phyloP scores from a whole-genome alignment of 371 early-diverging fungal species.

The Chytridiales sp. region DNA sequence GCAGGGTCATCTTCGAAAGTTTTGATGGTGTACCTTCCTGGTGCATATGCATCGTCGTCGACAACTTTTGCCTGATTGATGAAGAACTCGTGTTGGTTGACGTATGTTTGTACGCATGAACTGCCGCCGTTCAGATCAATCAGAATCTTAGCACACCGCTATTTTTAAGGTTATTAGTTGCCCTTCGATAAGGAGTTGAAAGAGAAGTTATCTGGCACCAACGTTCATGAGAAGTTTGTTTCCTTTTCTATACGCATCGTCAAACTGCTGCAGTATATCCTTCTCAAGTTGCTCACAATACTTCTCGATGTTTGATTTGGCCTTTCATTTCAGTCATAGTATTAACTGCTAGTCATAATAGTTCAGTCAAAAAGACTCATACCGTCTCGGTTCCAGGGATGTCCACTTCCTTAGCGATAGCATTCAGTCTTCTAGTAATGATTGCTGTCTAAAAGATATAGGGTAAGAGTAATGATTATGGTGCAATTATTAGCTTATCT shows the following conservation, averaged over 20 bases:
- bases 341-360: not conserved
- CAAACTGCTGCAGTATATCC: constrained; percentile 81
- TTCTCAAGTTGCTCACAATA: constrained; percentile 92
- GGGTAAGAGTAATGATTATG: not conserved
- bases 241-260: constrained; percentile 73
- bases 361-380: no score
- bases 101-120: constrained; percentile 89
- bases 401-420: constrained; percentile 87
- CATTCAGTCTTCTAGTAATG: constrained; percentile 78
- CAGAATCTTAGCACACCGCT: constrained; percentile 82
- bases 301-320: constrained; percentile 77
- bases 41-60: constrained; percentile 22
- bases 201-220: not conserved
- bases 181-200: constrained; percentile 1
- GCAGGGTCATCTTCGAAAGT: no score
- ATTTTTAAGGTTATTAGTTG: constrained; percentile 5
- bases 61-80: constrained; percentile 72
- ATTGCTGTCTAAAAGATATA: constrained; percentile 68
- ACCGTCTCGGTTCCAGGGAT: constrained; percentile 73
- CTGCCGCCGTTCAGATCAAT: constrained; percentile 94
- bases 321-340: constrained; percentile 45
- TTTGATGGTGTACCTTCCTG: no score
- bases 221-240: constrained; percentile 64
- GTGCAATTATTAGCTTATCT: not conserved
- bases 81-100: constrained; percentile 96